Evolutionary conservation across 2,329 filamentous ascomycete genomes (phyloP), one percentile per base, ranked within the genome.

Genomic region (Parastagonospora avenae): DNA sequence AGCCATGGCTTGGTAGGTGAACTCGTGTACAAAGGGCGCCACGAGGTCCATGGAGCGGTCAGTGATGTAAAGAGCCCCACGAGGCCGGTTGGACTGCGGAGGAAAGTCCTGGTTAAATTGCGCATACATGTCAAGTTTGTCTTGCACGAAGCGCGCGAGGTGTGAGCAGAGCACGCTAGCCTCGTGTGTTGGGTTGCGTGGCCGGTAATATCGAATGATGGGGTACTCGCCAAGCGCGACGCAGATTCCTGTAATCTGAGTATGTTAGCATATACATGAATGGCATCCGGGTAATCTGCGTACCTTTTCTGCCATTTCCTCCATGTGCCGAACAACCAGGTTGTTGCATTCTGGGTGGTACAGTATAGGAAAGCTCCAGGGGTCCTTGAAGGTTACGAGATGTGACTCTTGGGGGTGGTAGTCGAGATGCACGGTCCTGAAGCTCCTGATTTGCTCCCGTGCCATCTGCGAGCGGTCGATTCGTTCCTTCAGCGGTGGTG

Each of bases 1-100:
- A 3, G 91, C 93, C 93, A 99, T 97, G 43, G 94, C 92, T 74
- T 99, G 94, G 72, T 97, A 99, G 10, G 94, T 97, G 71, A 99
- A 97, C 67, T 99, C 94, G 75, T 99, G 94, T 4, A 97, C 71
- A 9, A 97, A 77, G 1, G 94, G 94, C 0, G 93, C 87, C 76
- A 89, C 85, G 3, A 97, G 76, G 72, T 99, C 94, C 89, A 99
- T 94, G 7, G 92, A 91, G 55, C 94, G 85, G 72, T 97, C 94
- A 1, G 92, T 90, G 54, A 99, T 89, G 65, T 96, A 80, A 0
- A 99, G 82, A 0, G 92, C 85, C 33, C 91, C 91, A 57, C 90
- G 88, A 6, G 92, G 93, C 46, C 93, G 82, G 43, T 85, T 83
- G 8, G 85, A 85, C n/a, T 81, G 86, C 0, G 92, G 90, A 1